phyloP scores from a whole-genome alignment of 805 yeast species.

The Zygoascus biomembranicola region DNA sequence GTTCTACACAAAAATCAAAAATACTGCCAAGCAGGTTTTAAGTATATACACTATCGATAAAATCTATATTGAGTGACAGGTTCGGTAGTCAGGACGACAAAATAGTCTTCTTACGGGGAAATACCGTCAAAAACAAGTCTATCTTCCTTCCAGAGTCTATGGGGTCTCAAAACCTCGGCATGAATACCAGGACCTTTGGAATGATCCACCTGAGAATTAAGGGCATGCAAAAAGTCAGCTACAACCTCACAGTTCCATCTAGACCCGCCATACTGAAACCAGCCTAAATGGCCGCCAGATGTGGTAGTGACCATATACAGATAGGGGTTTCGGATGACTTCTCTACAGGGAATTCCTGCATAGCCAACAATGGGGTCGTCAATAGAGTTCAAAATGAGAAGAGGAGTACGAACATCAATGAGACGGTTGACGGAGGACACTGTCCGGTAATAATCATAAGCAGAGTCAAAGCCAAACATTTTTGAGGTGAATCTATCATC shows the following conservation, averaged over 20 bases:
- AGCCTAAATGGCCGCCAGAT: constrained; percentile 80
- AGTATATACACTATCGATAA: not conserved
- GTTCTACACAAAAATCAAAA: not conserved
- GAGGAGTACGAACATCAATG: constrained; percentile 50
- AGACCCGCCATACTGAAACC: constrained; percentile 50
- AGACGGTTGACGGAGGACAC: constrained; percentile 53
- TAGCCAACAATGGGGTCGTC: constrained; percentile 72
- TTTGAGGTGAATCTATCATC: constrained; percentile 60
- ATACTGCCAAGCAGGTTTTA: not conserved
- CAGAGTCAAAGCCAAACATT: constrained; percentile 55
- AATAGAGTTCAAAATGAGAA: constrained; percentile 49
- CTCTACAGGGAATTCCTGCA: constrained; percentile 42
- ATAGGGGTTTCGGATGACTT: constrained; percentile 50
- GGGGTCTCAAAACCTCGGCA: constrained; percentile 10
- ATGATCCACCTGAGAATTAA: constrained; percentile 27
- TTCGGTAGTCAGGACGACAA: too few relatives aligned
- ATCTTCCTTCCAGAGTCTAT: constrained; percentile 15
- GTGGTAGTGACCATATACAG: constrained; percentile 49
- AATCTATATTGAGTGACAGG: too few relatives aligned
- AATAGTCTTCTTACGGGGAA: not conserved
- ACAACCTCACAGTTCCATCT: constrained; percentile 61
- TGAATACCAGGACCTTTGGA: constrained; percentile 1
- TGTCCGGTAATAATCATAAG: constrained; percentile 54
- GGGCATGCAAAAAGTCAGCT: constrained; percentile 33
- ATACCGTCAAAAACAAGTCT: constrained; percentile 6